A percentile compares a stretch with the other conserved stretches of the same genome.
Evolutionary conservation across 2,329 filamentous ascomycete species (phyloP).

Genomic region (Pestalotiopsis sp.): DNA sequence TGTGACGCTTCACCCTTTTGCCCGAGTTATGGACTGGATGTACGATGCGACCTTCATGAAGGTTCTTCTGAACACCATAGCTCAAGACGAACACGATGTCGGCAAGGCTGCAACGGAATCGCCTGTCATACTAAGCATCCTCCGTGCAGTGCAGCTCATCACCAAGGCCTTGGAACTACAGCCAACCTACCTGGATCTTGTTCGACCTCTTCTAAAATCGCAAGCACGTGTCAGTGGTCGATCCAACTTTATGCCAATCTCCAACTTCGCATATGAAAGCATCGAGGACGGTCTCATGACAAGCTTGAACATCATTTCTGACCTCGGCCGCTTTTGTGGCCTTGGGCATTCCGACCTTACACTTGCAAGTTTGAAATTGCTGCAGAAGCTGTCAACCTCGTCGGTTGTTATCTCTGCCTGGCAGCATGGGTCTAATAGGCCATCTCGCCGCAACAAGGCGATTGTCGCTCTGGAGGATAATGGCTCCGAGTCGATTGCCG

Average conservation of each 20-base stretch:
- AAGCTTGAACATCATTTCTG: constrained; percentile 76
- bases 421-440: constrained; percentile 61
- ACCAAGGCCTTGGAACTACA: constrained; percentile 84
- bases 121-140: constrained; percentile 76
- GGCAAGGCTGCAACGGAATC: constrained; percentile 75
- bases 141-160: constrained; percentile 83
- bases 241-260: constrained; percentile 29
- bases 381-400: constrained; percentile 86
- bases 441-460: constrained; percentile 76
- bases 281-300: constrained; percentile 91
- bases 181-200: constrained; percentile 87
- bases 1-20: constrained; percentile 86
- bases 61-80: constrained; percentile 76
- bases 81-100: constrained; percentile 74
- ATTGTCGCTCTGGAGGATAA: constrained; percentile 86
- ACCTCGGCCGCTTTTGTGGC: constrained; percentile 84
- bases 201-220: constrained; percentile 75
- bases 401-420: constrained; percentile 76
- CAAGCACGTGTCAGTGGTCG: constrained; percentile 50
- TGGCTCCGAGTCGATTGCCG: constrained; percentile 77
- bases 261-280: constrained; percentile 77
- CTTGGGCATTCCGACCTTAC: constrained; percentile 81
- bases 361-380: constrained; percentile 75
- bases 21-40: constrained; percentile 96
- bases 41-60: constrained; percentile 89